These are phyloP conservation scores for Claviceps digitariae DNA, from an alignment of 2,329 filamentous ascomycete species.

Conservation along the genomic window DNA sequence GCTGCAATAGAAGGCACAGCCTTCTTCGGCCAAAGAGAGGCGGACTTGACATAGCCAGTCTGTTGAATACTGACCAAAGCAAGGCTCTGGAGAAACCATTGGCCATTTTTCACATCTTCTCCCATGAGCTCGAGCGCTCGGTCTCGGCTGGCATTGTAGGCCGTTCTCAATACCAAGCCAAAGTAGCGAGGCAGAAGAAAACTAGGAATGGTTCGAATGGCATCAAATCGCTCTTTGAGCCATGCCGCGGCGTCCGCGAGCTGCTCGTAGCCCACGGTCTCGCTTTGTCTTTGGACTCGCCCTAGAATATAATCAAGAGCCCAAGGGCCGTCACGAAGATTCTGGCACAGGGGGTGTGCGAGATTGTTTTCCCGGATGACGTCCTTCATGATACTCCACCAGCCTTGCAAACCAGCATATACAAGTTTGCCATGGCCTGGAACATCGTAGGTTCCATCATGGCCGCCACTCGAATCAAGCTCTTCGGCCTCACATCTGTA, in stretches of 20 bases:
- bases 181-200: conserved; percentile 92
- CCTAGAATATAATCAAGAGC: conserved; percentile 76
- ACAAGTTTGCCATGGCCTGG: conserved; percentile 74
- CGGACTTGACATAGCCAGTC: conserved; percentile 78
- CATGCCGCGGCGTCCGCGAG: conserved; percentile 58
- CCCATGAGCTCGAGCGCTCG: conserved; percentile 68
- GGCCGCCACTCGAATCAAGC: conserved; percentile 61
- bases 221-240: conserved; percentile 75
- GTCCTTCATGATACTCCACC: conserved; percentile 83
- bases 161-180: conserved; percentile 73
- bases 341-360: conserved; percentile 84
- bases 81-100: conserved; percentile 78
- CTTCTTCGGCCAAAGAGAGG: conserved; percentile 78
- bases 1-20: conserved; percentile 78
- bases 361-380: conserved; percentile 84
- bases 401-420: conserved; percentile 94
- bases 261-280: conserved; percentile 45
- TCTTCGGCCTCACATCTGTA: conserved; percentile 89
- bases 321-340: conserved; percentile 85
- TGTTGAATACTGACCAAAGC: conserved; percentile 87
- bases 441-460: conserved; percentile 79
- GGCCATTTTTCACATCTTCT: conserved; percentile 61
- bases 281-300: conserved; percentile 59
- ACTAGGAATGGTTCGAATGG: conserved; percentile 70
- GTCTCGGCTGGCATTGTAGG: conserved; percentile 72